These are phyloP conservation scores for Ceratobasidium sp. DNA, from an alignment of 1,284 basidiomycete species.

Conservation along the genomic window DNA sequence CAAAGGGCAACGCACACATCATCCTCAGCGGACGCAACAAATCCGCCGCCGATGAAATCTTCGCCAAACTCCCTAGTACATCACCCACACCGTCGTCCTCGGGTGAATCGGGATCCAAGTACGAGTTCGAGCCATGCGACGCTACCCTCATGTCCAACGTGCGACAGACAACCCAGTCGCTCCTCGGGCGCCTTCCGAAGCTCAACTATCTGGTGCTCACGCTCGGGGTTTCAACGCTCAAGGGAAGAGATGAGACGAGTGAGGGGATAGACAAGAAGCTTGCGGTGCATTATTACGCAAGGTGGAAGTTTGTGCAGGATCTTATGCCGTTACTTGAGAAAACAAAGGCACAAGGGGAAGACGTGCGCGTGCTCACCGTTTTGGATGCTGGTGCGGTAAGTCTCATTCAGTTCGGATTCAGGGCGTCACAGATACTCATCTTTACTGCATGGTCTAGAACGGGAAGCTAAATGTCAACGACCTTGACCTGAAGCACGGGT, in stretches of 20 bases:
- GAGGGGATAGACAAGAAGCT: slow-evolving; percentile 64
- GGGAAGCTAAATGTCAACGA: slow-evolving; percentile 57
- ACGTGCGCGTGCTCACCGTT: slow-evolving; percentile 59
- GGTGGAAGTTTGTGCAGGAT: slow-evolving; percentile 61
- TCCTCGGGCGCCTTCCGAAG: slow-evolving; percentile 51
- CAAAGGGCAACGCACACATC: slow-evolving; percentile 57
- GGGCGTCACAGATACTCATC: too few relatives aligned
- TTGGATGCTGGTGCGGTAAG: slow-evolving; percentile 54
- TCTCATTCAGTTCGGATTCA: not conserved
- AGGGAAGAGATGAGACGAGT: slow-evolving; percentile 58
- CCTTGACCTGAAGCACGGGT: slow-evolving; percentile 59
- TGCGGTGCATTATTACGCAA: slow-evolving; percentile 56
- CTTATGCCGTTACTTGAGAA: slow-evolving; percentile 56
- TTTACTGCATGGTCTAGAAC: slow-evolving; percentile 49
- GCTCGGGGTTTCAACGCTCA: slow-evolving; percentile 54
- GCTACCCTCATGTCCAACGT: slow-evolving; percentile 60
- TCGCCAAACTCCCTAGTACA: slow-evolving; percentile 53
- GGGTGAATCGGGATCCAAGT: slow-evolving; percentile 45
- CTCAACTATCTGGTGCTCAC: slow-evolving; percentile 59
- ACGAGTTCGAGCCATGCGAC: slow-evolving; percentile 62
- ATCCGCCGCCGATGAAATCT: slow-evolving; percentile 54
- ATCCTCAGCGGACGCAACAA: slow-evolving; percentile 62
- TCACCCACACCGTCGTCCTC: slow-evolving; percentile 5
- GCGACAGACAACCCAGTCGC: slow-evolving; percentile 51
- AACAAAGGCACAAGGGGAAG: slow-evolving; percentile 57